Percentiles rank a stretch among this genome's conserved stretches.
phyloP scores from a whole-genome alignment of 2,329 filamentous ascomycete genomes.

The Coniochaeta prunicola region DNA sequence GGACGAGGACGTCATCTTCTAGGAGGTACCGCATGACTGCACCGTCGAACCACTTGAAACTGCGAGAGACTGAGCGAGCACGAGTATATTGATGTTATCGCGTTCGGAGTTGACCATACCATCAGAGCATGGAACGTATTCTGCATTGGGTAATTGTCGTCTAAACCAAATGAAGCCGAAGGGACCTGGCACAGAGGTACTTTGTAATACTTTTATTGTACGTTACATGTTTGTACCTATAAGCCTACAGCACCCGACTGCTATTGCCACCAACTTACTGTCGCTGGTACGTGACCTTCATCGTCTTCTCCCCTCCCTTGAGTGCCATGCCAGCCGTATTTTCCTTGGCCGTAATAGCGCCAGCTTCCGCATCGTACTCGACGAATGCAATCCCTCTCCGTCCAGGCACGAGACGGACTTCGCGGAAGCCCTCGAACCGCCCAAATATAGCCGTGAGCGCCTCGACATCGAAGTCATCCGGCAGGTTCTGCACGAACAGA shows the following conservation, averaged over 20 bases:
- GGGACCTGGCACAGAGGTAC: background rate
- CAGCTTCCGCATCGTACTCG: conserved; percentile 86
- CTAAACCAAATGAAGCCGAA: background rate
- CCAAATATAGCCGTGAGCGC: conserved; percentile 73
- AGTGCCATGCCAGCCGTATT: conserved; percentile 80
- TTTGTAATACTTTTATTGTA: background rate
- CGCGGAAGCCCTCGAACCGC: conserved; percentile 87
- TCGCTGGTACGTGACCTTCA: conserved; percentile 95
- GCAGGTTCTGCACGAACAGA: conserved; percentile 86
- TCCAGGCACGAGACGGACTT: conserved; percentile 83
- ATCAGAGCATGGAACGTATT: conserved; percentile 5
- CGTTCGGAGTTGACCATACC: conserved; percentile 5
- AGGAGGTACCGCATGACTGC: conserved; percentile 11
- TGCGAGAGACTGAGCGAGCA: background rate
- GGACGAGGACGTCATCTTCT: conserved; percentile 85
- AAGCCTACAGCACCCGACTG: background rate
- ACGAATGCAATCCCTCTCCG: conserved; percentile 89
- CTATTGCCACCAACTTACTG: conserved; percentile 45
- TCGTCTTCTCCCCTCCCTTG: conserved; percentile 64
- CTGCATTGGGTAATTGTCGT: conserved; percentile 13
- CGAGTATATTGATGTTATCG: background rate
- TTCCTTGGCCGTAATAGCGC: conserved; percentile 90
- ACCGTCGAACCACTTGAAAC: background rate
- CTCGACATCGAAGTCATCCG: conserved; percentile 78
- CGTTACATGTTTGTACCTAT: background rate